Evolutionary conservation across 2,329 filamentous ascomycete genomes (phyloP), one percentile per base, ranked within the genome.

Genomic region (Penicillium digitatum): DNA sequence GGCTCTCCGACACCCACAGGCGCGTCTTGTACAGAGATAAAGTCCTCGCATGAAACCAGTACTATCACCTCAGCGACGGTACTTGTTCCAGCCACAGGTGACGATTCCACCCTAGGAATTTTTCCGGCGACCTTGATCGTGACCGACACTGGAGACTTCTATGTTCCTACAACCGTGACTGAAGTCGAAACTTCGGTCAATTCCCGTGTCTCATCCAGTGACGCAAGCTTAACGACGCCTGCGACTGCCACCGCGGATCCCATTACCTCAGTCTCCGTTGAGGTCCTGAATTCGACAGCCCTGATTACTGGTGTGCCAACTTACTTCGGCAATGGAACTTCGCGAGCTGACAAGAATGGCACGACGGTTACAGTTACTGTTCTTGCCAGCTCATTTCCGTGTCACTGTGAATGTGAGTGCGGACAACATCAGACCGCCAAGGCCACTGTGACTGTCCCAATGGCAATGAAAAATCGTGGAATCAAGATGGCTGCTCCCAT

Each of bases 341-440:
- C 27, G 14, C 11, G 7, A 3, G 22, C 9, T 20, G 1, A 11
- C n/a, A 40, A 39, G 2, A 34, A 39, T 26, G 35, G 29, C 12
- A 20, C 43, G 6, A 50, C 27, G 3, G 48, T 50, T 10, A 50
- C 37, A 3, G 44, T 53, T n/a, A 53, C 51, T 6, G 37, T 40
- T 26, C 35, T 53, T 14, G 43, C 51, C 5, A 53, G 20, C 22
- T 16, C 37, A 16, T 4, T 42, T 12, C 27, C 27, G 16, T 53
- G 44, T 7, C 44, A 46, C 16, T 53, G 51, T 48, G 22, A 39
- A 26, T 48, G 51, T 40, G 44, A 53, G 10, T 40, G 44, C 44
- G 14, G 16, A 24, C 20, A 29, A 12, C 42, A 8, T 3, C 10
- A 32, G 29, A 26, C n/a, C 11, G 6, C 22, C 10, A 14, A 2